Percentiles rank a stretch among this genome's conserved stretches.
These are phyloP conservation scores for Pythium folliculosum DNA, from an alignment of 352 stramenopile species.

Conservation along the genomic window DNA sequence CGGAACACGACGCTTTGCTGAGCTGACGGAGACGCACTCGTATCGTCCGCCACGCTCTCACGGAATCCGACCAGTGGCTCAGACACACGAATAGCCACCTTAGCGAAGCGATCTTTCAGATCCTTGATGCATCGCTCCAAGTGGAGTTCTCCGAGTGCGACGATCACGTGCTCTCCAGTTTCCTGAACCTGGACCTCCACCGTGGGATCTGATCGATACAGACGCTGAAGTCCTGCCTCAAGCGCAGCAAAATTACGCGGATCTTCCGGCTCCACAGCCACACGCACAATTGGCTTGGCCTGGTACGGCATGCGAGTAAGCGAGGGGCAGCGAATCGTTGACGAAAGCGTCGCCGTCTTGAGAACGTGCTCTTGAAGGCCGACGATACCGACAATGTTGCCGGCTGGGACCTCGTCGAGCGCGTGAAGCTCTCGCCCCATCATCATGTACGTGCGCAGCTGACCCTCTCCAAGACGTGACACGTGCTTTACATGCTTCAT, in stretches of 20 bases:
- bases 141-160: constrained; percentile 90
- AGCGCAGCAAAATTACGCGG: constrained; percentile 85
- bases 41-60: constrained; percentile 78
- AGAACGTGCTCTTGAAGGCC: constrained; percentile 87
- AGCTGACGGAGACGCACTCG: constrained; percentile 43
- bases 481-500: constrained; percentile 57
- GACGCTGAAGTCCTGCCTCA: constrained; percentile 84
- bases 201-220: constrained; percentile 92
- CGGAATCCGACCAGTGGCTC: constrained; percentile 89
- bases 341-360: constrained; percentile 90
- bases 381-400: constrained; percentile 90
- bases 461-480: constrained; percentile 42
- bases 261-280: constrained; percentile 89
- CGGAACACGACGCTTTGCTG: constrained; percentile 77
- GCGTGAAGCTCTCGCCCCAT: constrained; percentile 90
- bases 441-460: constrained; percentile 90
- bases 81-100: constrained; percentile 81
- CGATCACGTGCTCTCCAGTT: constrained; percentile 90
- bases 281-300: constrained; percentile 91
- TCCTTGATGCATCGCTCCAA: constrained; percentile 92
- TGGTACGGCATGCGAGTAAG: constrained; percentile 90
- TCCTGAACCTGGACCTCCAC: constrained; percentile 92
- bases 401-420: constrained; percentile 75
- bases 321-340: constrained; percentile 75
- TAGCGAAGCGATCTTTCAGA: constrained; percentile 86